Base-by-base conservation (phyloP, 2,329 filamentous ascomycete species). In the Teratosphaeria gauchensis region DNA sequence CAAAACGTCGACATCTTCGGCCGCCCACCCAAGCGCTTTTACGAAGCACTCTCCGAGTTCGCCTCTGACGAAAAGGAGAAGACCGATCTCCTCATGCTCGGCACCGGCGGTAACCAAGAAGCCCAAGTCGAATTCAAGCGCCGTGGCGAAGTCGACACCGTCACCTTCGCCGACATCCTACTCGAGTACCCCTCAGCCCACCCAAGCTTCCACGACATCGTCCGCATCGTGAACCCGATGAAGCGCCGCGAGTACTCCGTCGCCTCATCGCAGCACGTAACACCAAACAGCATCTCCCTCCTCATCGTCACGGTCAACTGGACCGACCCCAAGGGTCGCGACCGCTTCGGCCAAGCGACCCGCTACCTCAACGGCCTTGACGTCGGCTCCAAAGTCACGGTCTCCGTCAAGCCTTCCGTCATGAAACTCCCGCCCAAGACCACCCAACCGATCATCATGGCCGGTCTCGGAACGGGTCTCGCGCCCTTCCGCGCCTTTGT, bases 241-340 rank as follows among this genome's bases (percentile, higher is more conserved):
- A 99, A 99, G 83, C 89, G 94, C 61, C 85, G 94, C 69, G 94
- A 99, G 77, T 99, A 99, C 82, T 96, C 90, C n/a, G 97, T 99
- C 66, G 94, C 94, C 21, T 97, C 94, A 2, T 94, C 91, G 58
- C 94, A 99, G 77, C 90, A 92, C 68, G 92, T 97, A 48, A 92
- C 90, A 0, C 92, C 94, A 21, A 92, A 80, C 70, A 86, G 84
- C n/a, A 91, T 99, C 59, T 84, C 92, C 8, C 84, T 99, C 63
- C 94, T 97, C 85, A 95, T 99, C 70, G 94, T 99, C 61, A 95
- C 94, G 3, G 94, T 99, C 69, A 86, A 90, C 79, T 99, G 94
- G 94, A 86, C 92, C 64, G 92, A 97, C 75, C 82, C 88, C 64
- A 83, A 84, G 69, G 92, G 92, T 69, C 90, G 92, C 71, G 88